Evolutionary conservation across 2,329 filamentous ascomycete genomes (phyloP).

Genomic region (Metarhizium robertsii): DNA sequence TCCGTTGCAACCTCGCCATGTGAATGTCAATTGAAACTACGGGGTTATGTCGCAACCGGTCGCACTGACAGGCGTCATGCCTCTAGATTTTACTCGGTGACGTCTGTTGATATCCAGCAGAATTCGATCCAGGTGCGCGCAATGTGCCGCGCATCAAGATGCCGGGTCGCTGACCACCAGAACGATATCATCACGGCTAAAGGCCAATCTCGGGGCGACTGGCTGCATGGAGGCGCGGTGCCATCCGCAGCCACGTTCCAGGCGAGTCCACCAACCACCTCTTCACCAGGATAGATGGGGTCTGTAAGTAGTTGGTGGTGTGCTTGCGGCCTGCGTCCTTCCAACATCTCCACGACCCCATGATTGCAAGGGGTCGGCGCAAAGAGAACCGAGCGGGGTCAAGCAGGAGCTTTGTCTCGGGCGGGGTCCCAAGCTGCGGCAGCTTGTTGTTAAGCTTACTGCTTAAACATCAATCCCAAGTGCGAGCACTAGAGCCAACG

Average conservation of each 20-base stretch:
- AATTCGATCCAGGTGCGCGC: background rate
- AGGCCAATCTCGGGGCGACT: too few species aligned
- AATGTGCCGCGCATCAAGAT: background rate
- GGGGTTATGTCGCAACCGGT: background rate
- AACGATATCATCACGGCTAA: background rate
- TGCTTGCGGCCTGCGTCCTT: background rate
- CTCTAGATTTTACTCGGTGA: background rate
- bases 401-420: background rate
- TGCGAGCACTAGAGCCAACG: background rate
- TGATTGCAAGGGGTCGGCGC: background rate
- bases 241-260: too few species aligned
- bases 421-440: background rate
- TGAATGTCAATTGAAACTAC: background rate
- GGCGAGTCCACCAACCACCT: background rate
- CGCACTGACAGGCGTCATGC: background rate
- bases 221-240: too few species aligned
- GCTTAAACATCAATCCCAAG: background rate
- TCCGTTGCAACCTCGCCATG: conserved; percentile 2
- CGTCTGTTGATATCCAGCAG: background rate
- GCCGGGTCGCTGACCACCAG: background rate
- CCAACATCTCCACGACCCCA: background rate
- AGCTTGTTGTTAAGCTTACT: background rate
- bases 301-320: background rate
- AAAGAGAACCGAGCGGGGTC: background rate
- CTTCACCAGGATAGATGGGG: background rate